Conservation (phyloP, 2,329 filamentous ascomycete species). For the Tolypocladium tundrense region DNA sequence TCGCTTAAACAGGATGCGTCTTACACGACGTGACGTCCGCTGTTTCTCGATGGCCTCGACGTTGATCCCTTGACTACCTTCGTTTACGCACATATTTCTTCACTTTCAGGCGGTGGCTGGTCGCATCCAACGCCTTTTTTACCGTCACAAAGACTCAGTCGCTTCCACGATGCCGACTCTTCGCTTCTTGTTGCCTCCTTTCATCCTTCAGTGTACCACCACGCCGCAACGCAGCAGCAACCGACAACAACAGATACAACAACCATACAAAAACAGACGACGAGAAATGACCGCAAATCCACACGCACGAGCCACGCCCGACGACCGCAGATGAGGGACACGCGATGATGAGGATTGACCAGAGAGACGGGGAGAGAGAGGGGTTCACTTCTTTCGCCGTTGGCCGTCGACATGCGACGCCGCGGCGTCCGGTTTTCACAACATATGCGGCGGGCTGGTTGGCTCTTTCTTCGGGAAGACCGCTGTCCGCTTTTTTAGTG, state of each 20-base stretch:
- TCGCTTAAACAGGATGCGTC: constrained; percentile 14
- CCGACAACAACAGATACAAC: background rate
- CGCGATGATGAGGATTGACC: background rate
- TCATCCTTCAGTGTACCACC: background rate
- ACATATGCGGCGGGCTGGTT: background rate
- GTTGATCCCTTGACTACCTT: background rate
- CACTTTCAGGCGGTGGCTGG: background rate
- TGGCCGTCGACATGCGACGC: background rate
- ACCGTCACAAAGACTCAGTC: background rate
- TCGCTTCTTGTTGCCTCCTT: background rate
- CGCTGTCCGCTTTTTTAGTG: background rate
- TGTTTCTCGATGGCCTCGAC: background rate
- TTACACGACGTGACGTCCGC: background rate
- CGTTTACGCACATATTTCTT: background rate
- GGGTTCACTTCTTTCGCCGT: background rate
- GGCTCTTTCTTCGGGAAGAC: background rate
- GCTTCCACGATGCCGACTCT: background rate
- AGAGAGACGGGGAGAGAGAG: background rate
- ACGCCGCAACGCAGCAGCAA: background rate
- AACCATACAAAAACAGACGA: background rate
- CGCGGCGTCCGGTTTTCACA: background rate
- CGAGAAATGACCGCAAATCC: background rate
- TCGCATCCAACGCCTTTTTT: background rate
- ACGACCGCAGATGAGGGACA: background rate
- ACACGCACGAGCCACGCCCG: background rate